Percentiles rank a stretch among this genome's conserved stretches.
Evolutionary conservation across 768 basidiomycete genomes (phyloP).

Genomic region (Auriculariales sp.): DNA sequence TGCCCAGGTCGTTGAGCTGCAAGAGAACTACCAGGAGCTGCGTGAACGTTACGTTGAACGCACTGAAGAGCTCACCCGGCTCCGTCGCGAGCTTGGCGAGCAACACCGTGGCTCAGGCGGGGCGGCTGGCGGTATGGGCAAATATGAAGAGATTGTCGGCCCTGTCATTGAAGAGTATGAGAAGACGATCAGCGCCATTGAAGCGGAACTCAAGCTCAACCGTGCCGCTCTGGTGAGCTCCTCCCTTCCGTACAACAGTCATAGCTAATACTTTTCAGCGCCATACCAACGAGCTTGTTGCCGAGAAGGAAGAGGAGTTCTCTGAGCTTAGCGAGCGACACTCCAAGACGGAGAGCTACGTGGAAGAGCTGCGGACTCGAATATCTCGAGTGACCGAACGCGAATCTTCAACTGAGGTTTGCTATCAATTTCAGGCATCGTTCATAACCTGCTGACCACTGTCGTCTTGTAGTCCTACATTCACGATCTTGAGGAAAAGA

Average conservation of each 20-base stretch:
- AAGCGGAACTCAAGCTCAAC: conserved; percentile 80
- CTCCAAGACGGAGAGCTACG: conserved; percentile 67
- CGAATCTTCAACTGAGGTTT: conserved; percentile 83
- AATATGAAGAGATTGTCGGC: conserved; percentile 87
- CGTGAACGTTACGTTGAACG: conserved; percentile 77
- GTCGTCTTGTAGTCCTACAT: conserved; percentile 64
- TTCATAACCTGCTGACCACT: conserved; percentile 8
- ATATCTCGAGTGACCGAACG: conserved; percentile 75
- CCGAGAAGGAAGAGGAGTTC: conserved; percentile 81
- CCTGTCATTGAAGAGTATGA: conserved; percentile 99
- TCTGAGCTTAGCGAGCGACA: conserved; percentile 51
- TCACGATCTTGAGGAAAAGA: conserved; percentile 82
- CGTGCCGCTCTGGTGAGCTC: conserved; percentile 49
- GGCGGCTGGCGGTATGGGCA: conserved; percentile 50
- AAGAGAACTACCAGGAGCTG: conserved; percentile 72
- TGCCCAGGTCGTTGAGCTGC: conserved; percentile 70
- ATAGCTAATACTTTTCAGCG: conserved; percentile 17
- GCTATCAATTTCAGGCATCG: conserved; percentile 11
- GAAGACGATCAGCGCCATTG: conserved; percentile 89
- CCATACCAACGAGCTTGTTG: conserved; percentile 84
- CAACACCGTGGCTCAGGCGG: conserved; percentile 43
- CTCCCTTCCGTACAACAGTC: not conserved
- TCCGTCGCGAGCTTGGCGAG: conserved; percentile 67
- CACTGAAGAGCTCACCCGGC: conserved; percentile 72
- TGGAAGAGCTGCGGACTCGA: conserved; percentile 71